A percentile compares a stretch with the other conserved stretches of the same genome.
phyloP scores from a whole-genome alignment of 2,329 filamentous ascomycete genomes.

The Balansia obtecta region DNA sequence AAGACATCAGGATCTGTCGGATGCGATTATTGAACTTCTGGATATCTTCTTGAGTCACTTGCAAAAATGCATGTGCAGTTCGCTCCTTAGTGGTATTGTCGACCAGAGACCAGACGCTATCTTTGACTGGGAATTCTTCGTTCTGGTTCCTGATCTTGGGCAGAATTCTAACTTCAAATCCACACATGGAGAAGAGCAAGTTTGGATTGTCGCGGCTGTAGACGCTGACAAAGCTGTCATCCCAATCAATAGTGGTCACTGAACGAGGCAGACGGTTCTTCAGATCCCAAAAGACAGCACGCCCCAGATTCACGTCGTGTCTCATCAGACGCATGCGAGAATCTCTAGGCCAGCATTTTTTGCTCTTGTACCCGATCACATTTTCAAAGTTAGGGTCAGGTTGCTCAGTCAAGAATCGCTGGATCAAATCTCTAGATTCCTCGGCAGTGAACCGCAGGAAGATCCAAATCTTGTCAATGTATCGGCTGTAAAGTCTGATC shows the following conservation, averaged over 20 bases:
- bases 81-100: constrained; percentile 95
- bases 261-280: constrained; percentile 93
- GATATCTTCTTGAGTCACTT: constrained; percentile 95
- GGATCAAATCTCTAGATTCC: constrained; percentile 89
- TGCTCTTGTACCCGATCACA: constrained; percentile 97
- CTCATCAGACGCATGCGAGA: constrained; percentile 97
- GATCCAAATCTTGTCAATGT: constrained; percentile 98
- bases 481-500: constrained; percentile 93
- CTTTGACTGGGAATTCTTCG: constrained; percentile 93
- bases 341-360: constrained; percentile 98
- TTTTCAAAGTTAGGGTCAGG: constrained; percentile 99
- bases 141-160: constrained; percentile 92
- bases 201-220: constrained; percentile 98
- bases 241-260: constrained; percentile 96
- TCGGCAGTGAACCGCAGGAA: constrained; percentile 90
- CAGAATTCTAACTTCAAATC: constrained; percentile 91
- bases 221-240: constrained; percentile 95
- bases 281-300: constrained; percentile 97
- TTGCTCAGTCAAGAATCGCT: constrained; percentile 94
- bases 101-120: constrained; percentile 95
- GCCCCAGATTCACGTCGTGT: constrained; percentile 93
- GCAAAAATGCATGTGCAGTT: constrained; percentile 92
- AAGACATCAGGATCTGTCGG: constrained; percentile 96
- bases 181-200: constrained; percentile 91
- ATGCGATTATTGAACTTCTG: constrained; percentile 99